Evolutionary conservation across 345 rosid species (phyloP), one percentile per base, ranked within the genome.

Genomic region (Jatropha curcas): DNA sequence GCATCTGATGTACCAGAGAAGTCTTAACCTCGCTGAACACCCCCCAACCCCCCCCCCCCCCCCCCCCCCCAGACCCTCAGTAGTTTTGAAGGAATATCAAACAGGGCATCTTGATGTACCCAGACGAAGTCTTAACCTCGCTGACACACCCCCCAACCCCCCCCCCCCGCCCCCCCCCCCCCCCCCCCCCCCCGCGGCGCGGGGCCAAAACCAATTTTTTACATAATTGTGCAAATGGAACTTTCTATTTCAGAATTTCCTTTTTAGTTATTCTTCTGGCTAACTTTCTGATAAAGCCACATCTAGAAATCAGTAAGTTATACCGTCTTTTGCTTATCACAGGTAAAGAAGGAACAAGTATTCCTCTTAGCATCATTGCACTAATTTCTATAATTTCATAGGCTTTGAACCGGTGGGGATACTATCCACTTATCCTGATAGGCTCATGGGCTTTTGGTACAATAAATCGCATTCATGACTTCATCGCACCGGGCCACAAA

Each of bases 391-490:
- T 50, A 57, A 62, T 77, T 70, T 74, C 58, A 6, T 67, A 92
- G 98, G 95, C 95, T 74, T 77, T 94, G 84, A 90, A 90, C 71
- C 80, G 93, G 34, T 92, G 97, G 98, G 98, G 98, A 58, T 94
- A 94, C 86, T 94, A 94, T 82, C 98, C 97, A 0, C 92, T 92
- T 73, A 94, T 89, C 75, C 78, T 94, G 56, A 94, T 94, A 84
- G 97, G 97, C 81, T 92, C 98, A 34, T 92, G 94, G 97, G 86
- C 93, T n/a, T 92, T 94, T 52, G 88, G 97, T 71, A 94, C 98
- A 27, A 87, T 94, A 78, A 94, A 92, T 74, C 87, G 86, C 39
- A 85, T 92, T 65, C 96, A 90, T 73, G 96, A 89, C 82, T 87
- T 94, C 72, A 80, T 90, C 67, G 93, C 88, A 74, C 95, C 96